Percentiles rank a stretch among this genome's conserved stretches.
phyloP scores from a whole-genome alignment of 768 basidiomycete species.

The Pseudohyphozyma bogoriensis region DNA sequence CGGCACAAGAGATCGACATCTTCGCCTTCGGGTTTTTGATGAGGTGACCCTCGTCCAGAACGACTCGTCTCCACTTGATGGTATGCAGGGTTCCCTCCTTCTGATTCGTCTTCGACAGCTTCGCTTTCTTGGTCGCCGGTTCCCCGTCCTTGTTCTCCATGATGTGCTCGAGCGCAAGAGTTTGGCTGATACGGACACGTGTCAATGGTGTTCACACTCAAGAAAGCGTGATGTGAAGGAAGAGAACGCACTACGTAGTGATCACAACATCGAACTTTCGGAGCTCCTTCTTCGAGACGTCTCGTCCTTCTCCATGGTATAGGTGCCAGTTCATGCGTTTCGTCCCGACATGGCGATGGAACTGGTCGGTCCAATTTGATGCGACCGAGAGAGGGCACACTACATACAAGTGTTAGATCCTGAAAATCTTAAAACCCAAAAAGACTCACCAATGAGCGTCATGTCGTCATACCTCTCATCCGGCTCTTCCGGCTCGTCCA shows the following conservation, averaged over 20 bases:
- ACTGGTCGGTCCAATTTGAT: conserved; percentile 47
- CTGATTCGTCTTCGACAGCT: conserved; percentile 52
- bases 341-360: conserved; percentile 27
- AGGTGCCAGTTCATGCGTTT: conserved; percentile 40
- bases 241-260: conserved; percentile 47
- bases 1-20: conserved; percentile 61
- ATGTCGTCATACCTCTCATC: conserved; percentile 54
- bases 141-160: conserved; percentile 38
- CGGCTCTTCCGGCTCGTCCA: conserved; percentile 41
- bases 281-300: conserved; percentile 52
- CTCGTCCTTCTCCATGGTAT: conserved; percentile 58
- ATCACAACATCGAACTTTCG: conserved; percentile 64
- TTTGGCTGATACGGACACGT: conserved; percentile 8
- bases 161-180: conserved; percentile 46
- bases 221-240: background rate
- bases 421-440: too few species aligned
- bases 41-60: conserved; percentile 80
- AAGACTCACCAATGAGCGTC: conserved; percentile 63
- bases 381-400: conserved; percentile 74
- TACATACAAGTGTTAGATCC: conserved; percentile 33
- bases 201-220: too few species aligned
- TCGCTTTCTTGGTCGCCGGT: conserved; percentile 40
- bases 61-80: conserved; percentile 74
- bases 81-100: conserved; percentile 51
- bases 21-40: conserved; percentile 81